Evolutionary conservation across 2,329 filamentous ascomycete species (phyloP), one percentile per base, ranked within the genome.

Genomic region (Chalaropsis thielavioides): DNA sequence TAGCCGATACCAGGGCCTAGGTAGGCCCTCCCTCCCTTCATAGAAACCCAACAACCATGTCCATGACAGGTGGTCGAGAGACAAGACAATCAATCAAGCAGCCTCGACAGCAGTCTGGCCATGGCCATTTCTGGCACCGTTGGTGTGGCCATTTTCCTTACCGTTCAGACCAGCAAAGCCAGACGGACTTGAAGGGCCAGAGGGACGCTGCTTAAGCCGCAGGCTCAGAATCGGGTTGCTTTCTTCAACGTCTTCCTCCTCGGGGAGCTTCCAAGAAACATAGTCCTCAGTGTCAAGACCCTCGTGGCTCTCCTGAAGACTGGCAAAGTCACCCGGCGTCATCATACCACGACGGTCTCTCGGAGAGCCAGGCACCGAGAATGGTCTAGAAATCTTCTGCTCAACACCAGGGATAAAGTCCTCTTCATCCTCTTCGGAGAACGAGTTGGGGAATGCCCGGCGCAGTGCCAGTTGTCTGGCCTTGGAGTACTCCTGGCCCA

Each of bases 401-500:
- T 96, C 92, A 3, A 90, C 89, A 43, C 90, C 89, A 63, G 91
- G 90, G 72, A 97, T 96, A 76, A 92, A 94, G 73, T 94, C 89
- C 68, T 89, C 89, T 71, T 91, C 90, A 67, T 90, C 87, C 64
- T 90, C 88, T 13, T 92, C 88, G 64, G 85, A 83, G 74, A 96
- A 99, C 2, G 90, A 92, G 63, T 82, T 81, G 61, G 94, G 92
- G 75, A 97, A 99, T 22, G 94, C 94, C 75, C 94, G 84, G 71
- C 94, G 83, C 68, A 99, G 80, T 27, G 94, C 94, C 72, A 99
- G 77, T 75, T 97, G 94, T 61, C 94, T 85, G 41, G 94, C 94
- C 80, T 97, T 99, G 77, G 96, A 90, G 73, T 99, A 99, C 77
- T 99, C 94, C 86, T 97, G 87, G 24, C 94, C 94, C 94, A 99